Evolutionary conservation across 768 basidiomycete species (phyloP), one percentile per base, ranked within the genome.

Genomic region (Termitomyces sp.): DNA sequence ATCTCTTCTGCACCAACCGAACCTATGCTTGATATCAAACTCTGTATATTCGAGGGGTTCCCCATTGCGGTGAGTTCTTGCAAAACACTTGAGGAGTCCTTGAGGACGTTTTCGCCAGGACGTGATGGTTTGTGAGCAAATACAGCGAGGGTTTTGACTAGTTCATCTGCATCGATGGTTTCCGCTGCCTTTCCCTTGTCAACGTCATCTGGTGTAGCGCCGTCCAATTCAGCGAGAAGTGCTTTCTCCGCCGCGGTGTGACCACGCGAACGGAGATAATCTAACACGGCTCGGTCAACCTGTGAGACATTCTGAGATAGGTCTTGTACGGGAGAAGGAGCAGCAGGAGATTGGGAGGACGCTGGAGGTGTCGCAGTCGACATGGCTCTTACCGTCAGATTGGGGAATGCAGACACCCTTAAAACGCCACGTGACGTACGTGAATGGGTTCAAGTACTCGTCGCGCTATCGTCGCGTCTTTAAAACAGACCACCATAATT

Each of bases 1-100:
- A 92, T 84, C 54, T 93, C 91, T 64, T 93, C 90, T 2, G 90
- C 85, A 14, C 88, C 90, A 41, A 88, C 83, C 34, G 82, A 73
- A n/a, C 86, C 87, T 59, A 92, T 82, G 64, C 84, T 90, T 15
- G 85, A 79, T 54, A 91, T 84, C 52, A 91, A 74, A 62, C 79
- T 86, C 65, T 90, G 89, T 53, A 90, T 85, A 62, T 80, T 88
- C 21, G 80, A 71, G 2, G 87, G 80, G 62, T 83, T 90, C 15
- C 85, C 84, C 77, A 86, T 81, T 5, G 83, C 74, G 1, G 77
- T 78, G 14, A 91, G 72, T 62, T 87, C 85, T 63, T 87, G 82
- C 49, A 89, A 67, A 32, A 88, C 86, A 65, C 69, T 83, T 41
- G 77, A 64, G 9, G 80, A 79, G 42, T 89, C 87, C 64, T 85